Conservation (phyloP, 768 basidiomycete species). For the Daedaleopsis nitida region DNA sequence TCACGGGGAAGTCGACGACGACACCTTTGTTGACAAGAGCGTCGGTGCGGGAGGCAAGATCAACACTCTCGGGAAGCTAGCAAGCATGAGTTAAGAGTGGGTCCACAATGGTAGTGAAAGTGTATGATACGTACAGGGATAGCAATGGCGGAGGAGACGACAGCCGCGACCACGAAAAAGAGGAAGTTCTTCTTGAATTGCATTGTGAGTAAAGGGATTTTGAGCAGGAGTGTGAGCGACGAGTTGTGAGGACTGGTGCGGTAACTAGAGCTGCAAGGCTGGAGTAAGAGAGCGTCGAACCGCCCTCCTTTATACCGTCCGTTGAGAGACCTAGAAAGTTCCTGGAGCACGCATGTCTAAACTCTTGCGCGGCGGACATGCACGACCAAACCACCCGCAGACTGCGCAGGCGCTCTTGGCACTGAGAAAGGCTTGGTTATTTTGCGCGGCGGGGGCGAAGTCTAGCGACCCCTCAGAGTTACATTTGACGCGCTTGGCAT, state of each 20-base stretch:
- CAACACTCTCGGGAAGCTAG: not conserved
- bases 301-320: not conserved
- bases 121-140: constrained; percentile 29
- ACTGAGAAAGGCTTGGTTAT: not conserved
- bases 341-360: not conserved
- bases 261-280: constrained; percentile 6
- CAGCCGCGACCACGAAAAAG: constrained; percentile 36
- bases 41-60: not conserved
- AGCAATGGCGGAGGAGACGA: constrained; percentile 32
- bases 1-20: not conserved
- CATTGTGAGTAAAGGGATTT: constrained; percentile 22
- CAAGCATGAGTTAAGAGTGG: not conserved
- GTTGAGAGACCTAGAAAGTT: not conserved
- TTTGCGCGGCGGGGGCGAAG: not conserved
- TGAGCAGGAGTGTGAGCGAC: not conserved
- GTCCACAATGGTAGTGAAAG: too few relatives aligned
- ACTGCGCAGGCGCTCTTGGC: not conserved
- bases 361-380: not conserved
- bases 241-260: not conserved
- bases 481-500: not conserved
- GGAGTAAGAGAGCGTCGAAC: not conserved
- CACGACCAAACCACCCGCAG: not conserved
- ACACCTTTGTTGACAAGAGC: constrained; percentile 2
- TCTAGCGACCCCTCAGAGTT: not conserved
- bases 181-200: constrained; percentile 40